Base-by-base conservation (phyloP, 2,329 filamentous ascomycete genomes). In the Fusarium sp. region DNA sequence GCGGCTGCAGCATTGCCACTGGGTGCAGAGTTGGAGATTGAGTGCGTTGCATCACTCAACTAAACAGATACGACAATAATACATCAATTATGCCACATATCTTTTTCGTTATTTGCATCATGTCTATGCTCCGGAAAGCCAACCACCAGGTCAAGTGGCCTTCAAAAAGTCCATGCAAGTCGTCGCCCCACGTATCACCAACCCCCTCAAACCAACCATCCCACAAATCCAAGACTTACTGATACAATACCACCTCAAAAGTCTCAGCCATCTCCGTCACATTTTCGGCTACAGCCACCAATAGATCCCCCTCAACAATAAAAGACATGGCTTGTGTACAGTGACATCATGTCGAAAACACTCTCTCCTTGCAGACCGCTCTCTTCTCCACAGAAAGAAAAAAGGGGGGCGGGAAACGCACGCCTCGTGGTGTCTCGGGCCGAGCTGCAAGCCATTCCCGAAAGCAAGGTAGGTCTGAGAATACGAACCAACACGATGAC, bases 1-100 rank as follows among this genome's bases (percentile, higher is more conserved):
- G 90, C 90, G 0, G 91, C 93, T 11, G 88, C 91, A 79, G 85
- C 90, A 76, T 81, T 93, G 72, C 91, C 91, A 2, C 86, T 91
- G 74, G 86, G 86, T 13, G 90, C 90, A 6, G 87, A 90, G 63
- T 87, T 93, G 7, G 91, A 93, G 82, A 91, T 93, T 75, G 91
- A 93, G 81, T 62, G 62, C 1, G 55, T 65, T 23, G 62, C 49
- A 38, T 34, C 61, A 2, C 51, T 55, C 18, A 14, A 40, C 8
- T 55, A 55, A 46, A 25, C 42, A 46, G 6, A 25, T n/a, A 25
- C 40, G 40, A n/a, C 40, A 14, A 44, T 25, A 51, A 51, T 33
- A 34, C 16, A 51, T 6, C 3, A 27, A 16, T 5, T 6, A 27
- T 49, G 8, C 40, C 6, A 2, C 38, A 42, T 40, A 18, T 42